These are phyloP conservation scores for Solanum dulcamara DNA, from an alignment of 257 asterid species.

Conservation along the genomic window DNA sequence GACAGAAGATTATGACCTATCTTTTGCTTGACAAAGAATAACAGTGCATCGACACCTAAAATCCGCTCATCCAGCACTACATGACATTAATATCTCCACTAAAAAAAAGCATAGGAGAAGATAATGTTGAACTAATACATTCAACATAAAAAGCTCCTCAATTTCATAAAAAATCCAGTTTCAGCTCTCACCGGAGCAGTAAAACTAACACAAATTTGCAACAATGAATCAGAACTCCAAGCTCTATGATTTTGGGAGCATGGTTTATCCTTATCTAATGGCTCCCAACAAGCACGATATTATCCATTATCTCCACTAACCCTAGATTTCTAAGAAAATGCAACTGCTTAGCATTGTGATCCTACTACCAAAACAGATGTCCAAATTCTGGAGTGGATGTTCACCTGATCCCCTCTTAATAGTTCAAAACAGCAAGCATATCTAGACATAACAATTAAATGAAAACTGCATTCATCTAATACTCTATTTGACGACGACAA, in stretches of 20 bases:
- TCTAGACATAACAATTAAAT: not conserved
- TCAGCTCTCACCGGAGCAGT: not conserved
- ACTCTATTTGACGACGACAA: not conserved
- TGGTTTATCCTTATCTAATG: not conserved
- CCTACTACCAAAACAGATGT: not conserved
- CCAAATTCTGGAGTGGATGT: not conserved
- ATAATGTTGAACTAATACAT: not conserved
- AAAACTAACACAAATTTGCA: not conserved
- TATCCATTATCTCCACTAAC: not conserved
- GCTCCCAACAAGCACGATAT: not conserved
- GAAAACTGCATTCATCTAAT: not conserved
- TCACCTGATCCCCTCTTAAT: not conserved
- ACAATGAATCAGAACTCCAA: not conserved
- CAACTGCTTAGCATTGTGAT: not conserved
- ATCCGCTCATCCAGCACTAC: not conserved
- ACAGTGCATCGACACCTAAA: not conserved
- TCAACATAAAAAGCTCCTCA: not conserved
- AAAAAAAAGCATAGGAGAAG: not conserved
- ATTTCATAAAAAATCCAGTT: not conserved
- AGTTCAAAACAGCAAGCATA: not conserved
- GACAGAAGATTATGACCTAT: not conserved
- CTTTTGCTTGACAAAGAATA: not conserved
- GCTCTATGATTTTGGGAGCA: not conserved
- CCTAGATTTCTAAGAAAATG: not conserved
- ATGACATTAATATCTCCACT: not conserved